Evolutionary conservation across 495 filamentous ascomycete genomes (phyloP).

Genomic region (Hypoxylon subgilvum): DNA sequence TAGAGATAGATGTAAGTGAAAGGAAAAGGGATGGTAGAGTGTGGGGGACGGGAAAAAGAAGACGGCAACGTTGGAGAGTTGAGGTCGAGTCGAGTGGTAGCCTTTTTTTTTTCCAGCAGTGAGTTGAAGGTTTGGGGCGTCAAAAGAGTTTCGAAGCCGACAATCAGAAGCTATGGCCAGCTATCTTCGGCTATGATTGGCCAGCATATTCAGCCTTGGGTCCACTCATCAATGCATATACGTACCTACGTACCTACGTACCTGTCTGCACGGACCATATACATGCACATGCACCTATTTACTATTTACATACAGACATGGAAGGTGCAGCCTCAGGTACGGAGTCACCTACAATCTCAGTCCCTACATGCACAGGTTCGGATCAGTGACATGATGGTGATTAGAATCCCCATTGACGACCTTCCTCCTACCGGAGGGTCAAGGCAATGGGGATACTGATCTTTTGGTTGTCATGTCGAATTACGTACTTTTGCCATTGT

Average conservation of each 20-base stretch:
- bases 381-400: too few relatives aligned
- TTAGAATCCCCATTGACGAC: too few relatives aligned
- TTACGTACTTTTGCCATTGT: too few relatives aligned
- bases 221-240: conserved; percentile 16
- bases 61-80: neutral
- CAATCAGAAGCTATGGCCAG: conserved; percentile 19
- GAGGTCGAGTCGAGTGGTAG: conserved; percentile 12
- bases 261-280: neutral
- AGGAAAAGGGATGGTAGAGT: too few relatives aligned
- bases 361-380: too few relatives aligned
- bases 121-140: conserved; percentile 26
- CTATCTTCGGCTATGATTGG: conserved; percentile 10
- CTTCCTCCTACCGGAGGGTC: too few relatives aligned
- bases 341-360: too few relatives aligned
- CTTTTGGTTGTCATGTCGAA: too few relatives aligned
- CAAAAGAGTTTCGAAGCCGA: conserved; percentile 38
- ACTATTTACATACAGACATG: too few relatives aligned
- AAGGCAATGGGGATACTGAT: too few relatives aligned
- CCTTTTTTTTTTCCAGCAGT: conserved; percentile 31
- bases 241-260: neutral
- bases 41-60: neutral
- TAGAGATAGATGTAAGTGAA: too few relatives aligned
- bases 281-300: neutral
- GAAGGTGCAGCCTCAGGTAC: too few relatives aligned
- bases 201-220: conserved; percentile 20